Evolutionary conservation across 768 basidiomycete genomes (phyloP).

Genomic region (Amylocystis lapponica): DNA sequence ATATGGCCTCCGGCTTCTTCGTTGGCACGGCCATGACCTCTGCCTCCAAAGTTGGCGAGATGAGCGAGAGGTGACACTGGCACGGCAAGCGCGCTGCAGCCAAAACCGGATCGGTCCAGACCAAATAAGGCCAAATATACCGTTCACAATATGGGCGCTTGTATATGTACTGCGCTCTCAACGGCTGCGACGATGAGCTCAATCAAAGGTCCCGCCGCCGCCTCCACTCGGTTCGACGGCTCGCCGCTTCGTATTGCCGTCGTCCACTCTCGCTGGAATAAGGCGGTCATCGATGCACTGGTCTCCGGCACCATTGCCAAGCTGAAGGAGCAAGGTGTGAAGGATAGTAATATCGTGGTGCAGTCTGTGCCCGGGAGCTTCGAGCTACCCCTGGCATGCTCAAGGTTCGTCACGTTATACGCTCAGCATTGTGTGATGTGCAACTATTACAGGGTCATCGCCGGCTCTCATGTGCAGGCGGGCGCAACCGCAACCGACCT

Average conservation of each 20-base stretch:
- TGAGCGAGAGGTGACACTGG: too few species aligned
- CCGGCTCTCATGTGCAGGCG: conserved; percentile 79
- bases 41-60: too few species aligned
- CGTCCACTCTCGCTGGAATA: conserved; percentile 97
- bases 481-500: conserved; percentile 77
- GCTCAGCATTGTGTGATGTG: neutral
- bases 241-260: conserved; percentile 81
- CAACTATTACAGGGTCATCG: conserved; percentile 60
- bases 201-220: conserved; percentile 74
- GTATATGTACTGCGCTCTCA: neutral
- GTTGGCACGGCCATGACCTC: too few species aligned
- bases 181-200: conserved; percentile 23
- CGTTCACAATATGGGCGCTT: neutral
- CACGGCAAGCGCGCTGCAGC: too few species aligned
- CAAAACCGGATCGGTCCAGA: too few species aligned
- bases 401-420: conserved; percentile 50
- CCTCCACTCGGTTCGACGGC: conserved; percentile 67
- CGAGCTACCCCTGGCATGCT: conserved; percentile 83
- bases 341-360: conserved; percentile 82
- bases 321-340: conserved; percentile 81
- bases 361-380: conserved; percentile 94
- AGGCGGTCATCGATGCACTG: conserved; percentile 77
- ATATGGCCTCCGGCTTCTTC: too few species aligned
- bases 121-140: conserved; percentile 4
- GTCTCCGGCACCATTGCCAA: conserved; percentile 74